Percentiles rank a stretch among this genome's conserved stretches.
phyloP scores from a whole-genome alignment of 805 yeast genomes.

The Yarrowia sp. region DNA sequence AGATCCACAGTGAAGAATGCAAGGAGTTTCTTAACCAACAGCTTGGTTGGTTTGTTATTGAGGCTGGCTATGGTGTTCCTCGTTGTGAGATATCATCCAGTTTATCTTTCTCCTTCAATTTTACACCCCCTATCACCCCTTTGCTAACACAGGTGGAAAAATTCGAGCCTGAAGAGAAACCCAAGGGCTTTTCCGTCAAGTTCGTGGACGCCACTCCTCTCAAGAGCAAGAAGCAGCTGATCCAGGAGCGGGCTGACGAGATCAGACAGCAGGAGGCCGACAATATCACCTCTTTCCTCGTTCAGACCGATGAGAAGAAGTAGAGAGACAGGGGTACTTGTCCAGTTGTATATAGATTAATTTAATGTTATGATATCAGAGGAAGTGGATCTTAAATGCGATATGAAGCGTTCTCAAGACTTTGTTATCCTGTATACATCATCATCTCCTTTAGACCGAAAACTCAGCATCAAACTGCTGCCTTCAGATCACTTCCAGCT shows the following conservation, averaged over 20 bases:
- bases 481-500: too few relatives aligned
- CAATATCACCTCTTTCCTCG: conserved; percentile 19
- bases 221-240: neutral
- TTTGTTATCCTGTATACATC: too few relatives aligned
- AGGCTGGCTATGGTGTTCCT: too few relatives aligned
- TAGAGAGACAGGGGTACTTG: too few relatives aligned
- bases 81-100: too few relatives aligned
- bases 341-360: conserved; percentile 12
- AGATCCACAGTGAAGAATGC: too few relatives aligned
- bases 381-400: too few relatives aligned
- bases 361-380: neutral
- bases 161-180: conserved; percentile 10
- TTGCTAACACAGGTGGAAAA: conserved; percentile 24
- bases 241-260: conserved; percentile 14
- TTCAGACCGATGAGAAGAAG: conserved; percentile 11
- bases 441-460: too few relatives aligned
- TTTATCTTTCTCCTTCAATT: neutral
- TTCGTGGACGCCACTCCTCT: conserved; percentile 33
- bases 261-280: conserved; percentile 31
- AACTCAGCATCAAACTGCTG: too few relatives aligned
- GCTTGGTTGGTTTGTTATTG: too few relatives aligned
- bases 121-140: neutral
- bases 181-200: conserved; percentile 9
- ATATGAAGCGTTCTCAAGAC: too few relatives aligned
- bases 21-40: too few relatives aligned